Evolutionary conservation across 108 stramenopile genomes (phyloP).

Genomic region (Aurantiochytrium sp.): DNA sequence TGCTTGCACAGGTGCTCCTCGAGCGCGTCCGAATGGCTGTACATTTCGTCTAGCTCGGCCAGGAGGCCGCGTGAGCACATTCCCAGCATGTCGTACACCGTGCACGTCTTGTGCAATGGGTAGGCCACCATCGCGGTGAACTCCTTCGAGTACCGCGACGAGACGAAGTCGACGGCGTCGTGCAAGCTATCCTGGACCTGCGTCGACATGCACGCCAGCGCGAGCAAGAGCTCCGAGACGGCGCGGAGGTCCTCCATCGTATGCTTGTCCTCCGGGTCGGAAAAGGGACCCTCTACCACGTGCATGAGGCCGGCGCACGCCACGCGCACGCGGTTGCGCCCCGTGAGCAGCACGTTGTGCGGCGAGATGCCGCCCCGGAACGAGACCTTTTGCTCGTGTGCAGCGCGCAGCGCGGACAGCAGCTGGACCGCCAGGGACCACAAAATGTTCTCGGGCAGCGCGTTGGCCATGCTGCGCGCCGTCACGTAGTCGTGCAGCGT

Average conservation of each 20-base stretch:
- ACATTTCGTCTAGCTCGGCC: background rate
- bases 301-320: conserved; percentile 49
- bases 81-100: conserved; percentile 27
- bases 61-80: background rate
- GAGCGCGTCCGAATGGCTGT: conserved; percentile 32
- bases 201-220: conserved; percentile 37
- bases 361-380: conserved; percentile 32
- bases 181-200: background rate
- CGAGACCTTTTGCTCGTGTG: conserved; percentile 44
- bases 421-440: conserved; percentile 49
- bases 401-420: conserved; percentile 43
- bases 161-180: conserved; percentile 34
- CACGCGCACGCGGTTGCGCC: conserved; percentile 45
- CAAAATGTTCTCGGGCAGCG: conserved; percentile 36
- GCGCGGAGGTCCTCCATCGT: conserved; percentile 37
- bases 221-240: conserved; percentile 41
- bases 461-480: background rate
- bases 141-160: conserved; percentile 48
- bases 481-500: background rate
- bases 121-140: conserved; percentile 36
- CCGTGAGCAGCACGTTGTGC: conserved; percentile 38
- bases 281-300: conserved; percentile 48
- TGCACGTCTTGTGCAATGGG: conserved; percentile 37
- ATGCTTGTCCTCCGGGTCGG: conserved; percentile 45
- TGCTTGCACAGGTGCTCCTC: background rate